Evolutionary conservation across 78 protist species (phyloP), one percentile per base, ranked within the genome.

Genomic region (Dictyostelium purpureum): DNA sequence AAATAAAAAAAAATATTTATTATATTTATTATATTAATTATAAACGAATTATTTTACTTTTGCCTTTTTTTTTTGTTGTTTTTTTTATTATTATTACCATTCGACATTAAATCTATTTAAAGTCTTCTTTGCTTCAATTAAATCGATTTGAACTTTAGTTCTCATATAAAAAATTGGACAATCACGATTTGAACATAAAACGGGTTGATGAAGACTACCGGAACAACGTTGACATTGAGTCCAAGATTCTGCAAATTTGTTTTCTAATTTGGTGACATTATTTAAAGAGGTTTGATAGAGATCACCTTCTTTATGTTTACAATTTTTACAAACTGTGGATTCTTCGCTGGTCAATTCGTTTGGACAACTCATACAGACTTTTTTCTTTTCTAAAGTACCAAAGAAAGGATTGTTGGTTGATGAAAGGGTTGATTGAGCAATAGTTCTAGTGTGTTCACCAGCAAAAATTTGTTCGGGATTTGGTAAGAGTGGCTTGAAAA

Each of bases 201-300:
- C 94, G 1, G 94, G 95, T 79, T 94, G 96, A 43, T 88, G 90
- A 26, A 79, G 24, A 71, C 73, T 47, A 21, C 89, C 85, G 70
- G 79, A 26, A 63, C 99, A 99, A 19, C 98, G 95, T 87, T 99
- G 99, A 94, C 99, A 99, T 96, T 99, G 99, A 4, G 99, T 97
- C 99, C 99, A 98, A 31, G 99, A 69, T 37, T 67, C 47, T 9
- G 95, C 2, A 65, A 93, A 99, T 35, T 61, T 76, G 49, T 56
- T 52, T 93, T 98, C 99, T 19, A 87, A 81, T 19, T 33, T 65
- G 1, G 75, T 42, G 19, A 93, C 78, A 35, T 63, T 59, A 19
- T 47, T 73, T 43, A 97, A 33, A 10, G 59, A 24, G 12, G 61
- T 49, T 56, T 43, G 95, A 79, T 96, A 96, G 59, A 96, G 70